Evolutionary conservation across 495 filamentous ascomycete species (phyloP).

Genomic region (Rusavskia elegans): DNA sequence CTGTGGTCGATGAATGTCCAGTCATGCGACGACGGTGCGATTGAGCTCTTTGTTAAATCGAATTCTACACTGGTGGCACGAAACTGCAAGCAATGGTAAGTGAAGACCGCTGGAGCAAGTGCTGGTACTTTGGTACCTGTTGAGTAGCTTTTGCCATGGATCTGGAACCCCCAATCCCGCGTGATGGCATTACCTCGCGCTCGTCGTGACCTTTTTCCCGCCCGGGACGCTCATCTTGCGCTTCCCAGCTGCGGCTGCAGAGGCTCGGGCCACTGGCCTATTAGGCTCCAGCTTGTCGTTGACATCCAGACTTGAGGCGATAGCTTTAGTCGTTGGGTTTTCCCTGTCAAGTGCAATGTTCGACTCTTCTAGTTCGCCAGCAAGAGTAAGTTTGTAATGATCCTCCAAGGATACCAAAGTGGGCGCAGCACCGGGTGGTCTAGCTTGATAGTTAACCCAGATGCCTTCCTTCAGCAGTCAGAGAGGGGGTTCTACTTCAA

Average conservation of each 20-base stretch:
- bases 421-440: conserved; percentile 10
- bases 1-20: too few species aligned
- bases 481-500: neutral
- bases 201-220: neutral
- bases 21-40: too few species aligned
- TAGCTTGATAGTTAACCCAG: too few species aligned
- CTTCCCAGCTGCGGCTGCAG: neutral
- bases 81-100: too few species aligned
- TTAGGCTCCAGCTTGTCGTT: conserved; percentile 1
- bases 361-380: neutral
- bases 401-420: conserved; percentile 10
- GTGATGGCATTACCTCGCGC: neutral
- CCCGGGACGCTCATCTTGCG: neutral
- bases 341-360: neutral
- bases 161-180: too few species aligned
- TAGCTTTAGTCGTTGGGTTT: neutral
- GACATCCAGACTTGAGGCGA: neutral
- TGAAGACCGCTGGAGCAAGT: too few species aligned
- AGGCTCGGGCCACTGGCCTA: neutral
- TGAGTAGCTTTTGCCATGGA: too few species aligned
- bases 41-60: too few species aligned
- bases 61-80: too few species aligned
- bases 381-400: neutral
- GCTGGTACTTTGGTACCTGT: too few species aligned
- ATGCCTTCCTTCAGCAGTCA: too few species aligned